Base-by-base conservation (phyloP, 1,139 yeast species). In the Debaryomycetaceae sp. region DNA sequence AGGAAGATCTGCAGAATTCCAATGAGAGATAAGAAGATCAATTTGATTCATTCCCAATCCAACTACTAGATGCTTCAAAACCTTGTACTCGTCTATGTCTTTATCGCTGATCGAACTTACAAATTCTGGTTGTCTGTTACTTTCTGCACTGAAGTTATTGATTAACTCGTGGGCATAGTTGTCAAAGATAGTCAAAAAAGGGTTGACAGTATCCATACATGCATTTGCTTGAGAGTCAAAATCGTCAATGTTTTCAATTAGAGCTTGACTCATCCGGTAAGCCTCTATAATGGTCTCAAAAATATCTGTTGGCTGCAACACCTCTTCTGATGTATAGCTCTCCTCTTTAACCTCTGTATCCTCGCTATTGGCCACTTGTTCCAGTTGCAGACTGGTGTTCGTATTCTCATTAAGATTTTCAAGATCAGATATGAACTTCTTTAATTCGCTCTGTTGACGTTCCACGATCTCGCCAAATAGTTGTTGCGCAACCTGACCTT, bases 301-400 rank as follows among this genome's bases (percentile, higher is more conserved):
- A 5, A 70, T 52, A 43, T 70, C 76, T 6, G 59, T 43, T 0
- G 75, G 74, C 44, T 70, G 75, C 4, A 67, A 50, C 1, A 59
- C 57, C 37, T 59, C 59, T 38, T 59, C 70, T 26, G 58, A 53
- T 3, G 54, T 50, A 22, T 50, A 59, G 28, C 58, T 58, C 33
- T 53, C 53, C 39, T 56, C 58, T 18, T 41, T 35, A 5, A 44
- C 15, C 18, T 17, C 37, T 30, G 14, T 6, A 3, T 15, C 7
- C 31, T 35, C 32, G 13, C 8, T n/a, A 16, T 37, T 15, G 6
- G 17, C 30, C 2, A 14, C 28, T 19, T 26, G 4, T 11, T 13
- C 15, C 5, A 6, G 11, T 5, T 30, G 22, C 4, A 7, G 4
- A 5, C 17, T 41, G 13, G 39, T 39, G 8, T 30, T 28, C 5